Base-by-base conservation (phyloP, 192 early-diverging fungal species). In the Backusella westeae region DNA sequence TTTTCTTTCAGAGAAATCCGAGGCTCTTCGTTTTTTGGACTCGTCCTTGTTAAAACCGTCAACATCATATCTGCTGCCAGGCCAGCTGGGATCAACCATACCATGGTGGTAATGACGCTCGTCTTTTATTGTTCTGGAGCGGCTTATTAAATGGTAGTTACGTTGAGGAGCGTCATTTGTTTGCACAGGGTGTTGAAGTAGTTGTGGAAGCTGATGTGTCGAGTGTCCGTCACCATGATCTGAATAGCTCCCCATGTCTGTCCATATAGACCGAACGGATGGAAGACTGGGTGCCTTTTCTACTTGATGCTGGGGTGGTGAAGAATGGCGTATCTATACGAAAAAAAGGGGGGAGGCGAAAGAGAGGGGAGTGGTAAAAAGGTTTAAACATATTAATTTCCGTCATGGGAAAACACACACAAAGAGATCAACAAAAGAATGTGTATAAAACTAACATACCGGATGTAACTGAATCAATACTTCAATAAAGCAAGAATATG, bases 401-500 rank as follows among this genome's bases (percentile, higher is more conserved):
- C 56, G 56, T 63, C 0, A 63, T 29, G 23, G 46, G 46, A 49
- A 49, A 49, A 49, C 23, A 49, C 15, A 49, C 15, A 49, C 46
- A 49, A 2, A 44, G 42, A 44, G 15, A 17, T 44, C 42, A 44
- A 63, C 56, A 63, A 29, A 72, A 52, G 7, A 72, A 56, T 26
- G 41, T 46, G 9, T 9, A 3, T 68, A 38, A 32, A 70, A 70
- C 19, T 21, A 67, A 71, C 77, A 29, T 78, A 78, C 77, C 32
- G 77, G 77, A 42, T 78, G 77, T 29, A 78, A 44, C 66, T 78
- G 77, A 71, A 78, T 46, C 34, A 78, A 26, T 9, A 78, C 77
- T 73, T 78, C 69, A 9, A 66, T 59, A 35, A 35, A 71, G 26
- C 70, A 69, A 26, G 53, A 53, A 52, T 77, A 56, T 1, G 52